Conservation (phyloP, 1,139 yeast genomes). For the Groenewaldozyma sp. region DNA sequence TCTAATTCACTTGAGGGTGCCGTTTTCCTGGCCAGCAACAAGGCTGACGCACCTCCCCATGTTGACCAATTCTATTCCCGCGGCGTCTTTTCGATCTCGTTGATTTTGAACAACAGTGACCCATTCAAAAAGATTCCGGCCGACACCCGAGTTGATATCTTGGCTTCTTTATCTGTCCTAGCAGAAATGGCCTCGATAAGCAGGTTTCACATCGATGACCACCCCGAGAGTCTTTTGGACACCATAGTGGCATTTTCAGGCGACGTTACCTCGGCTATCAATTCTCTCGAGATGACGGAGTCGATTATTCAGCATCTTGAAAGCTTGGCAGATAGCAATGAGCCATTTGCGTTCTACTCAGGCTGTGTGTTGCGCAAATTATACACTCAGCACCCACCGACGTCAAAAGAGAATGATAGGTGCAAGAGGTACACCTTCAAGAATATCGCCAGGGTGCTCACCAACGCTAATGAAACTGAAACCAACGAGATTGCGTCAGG, state of each 20-base stretch:
- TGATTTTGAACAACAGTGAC: neutral
- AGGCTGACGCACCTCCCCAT: neutral
- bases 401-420: neutral
- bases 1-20: conserved; percentile 2
- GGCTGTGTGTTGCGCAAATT: neutral
- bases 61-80: neutral
- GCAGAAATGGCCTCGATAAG: neutral
- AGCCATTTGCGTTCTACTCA: neutral
- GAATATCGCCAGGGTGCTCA: neutral
- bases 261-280: neutral
- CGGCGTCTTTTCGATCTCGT: neutral
- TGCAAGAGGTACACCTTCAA: neutral
- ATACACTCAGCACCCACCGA: neutral
- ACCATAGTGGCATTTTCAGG: neutral
- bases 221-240: neutral
- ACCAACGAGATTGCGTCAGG: neutral
- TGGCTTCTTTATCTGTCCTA: neutral
- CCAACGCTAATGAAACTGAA: neutral
- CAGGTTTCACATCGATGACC: neutral
- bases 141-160: neutral
- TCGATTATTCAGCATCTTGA: neutral
- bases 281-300: neutral
- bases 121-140: neutral
- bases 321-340: neutral
- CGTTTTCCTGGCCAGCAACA: neutral